phyloP scores from a whole-genome alignment of 2,329 filamentous ascomycete genomes.

The Colletotrichum coccodes region DNA sequence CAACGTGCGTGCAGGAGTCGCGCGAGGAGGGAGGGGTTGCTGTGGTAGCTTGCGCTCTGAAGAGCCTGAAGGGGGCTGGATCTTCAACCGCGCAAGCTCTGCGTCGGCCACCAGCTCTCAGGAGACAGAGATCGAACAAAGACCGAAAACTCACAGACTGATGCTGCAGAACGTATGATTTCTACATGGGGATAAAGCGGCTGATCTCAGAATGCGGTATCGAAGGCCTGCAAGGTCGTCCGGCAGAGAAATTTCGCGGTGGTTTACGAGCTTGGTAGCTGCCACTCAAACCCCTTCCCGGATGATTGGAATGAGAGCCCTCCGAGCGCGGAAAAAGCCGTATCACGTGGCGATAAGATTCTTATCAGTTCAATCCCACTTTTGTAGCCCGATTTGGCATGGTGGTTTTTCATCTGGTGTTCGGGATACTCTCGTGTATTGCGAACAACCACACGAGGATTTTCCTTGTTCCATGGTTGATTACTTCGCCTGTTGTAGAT shows the following conservation, averaged over 20 bases:
- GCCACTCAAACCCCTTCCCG: slow-evolving; percentile 28
- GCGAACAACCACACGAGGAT: background rate
- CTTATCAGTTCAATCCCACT: background rate
- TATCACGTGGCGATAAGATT: slow-evolving; percentile 24
- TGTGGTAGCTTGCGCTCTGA: slow-evolving; percentile 3
- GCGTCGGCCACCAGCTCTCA: slow-evolving; percentile 1
- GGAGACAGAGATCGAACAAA: background rate
- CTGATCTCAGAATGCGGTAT: background rate
- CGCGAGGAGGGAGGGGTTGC: background rate
- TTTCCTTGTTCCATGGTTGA: background rate
- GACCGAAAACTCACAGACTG: slow-evolving; percentile 27
- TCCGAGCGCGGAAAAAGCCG: slow-evolving; percentile 13
- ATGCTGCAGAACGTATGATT: background rate
- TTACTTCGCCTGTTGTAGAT: background rate
- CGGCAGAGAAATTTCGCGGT: slow-evolving; percentile 22
- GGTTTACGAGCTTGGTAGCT: slow-evolving; percentile 18
- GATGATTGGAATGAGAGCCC: slow-evolving; percentile 22
- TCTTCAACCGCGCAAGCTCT: slow-evolving; percentile 28
- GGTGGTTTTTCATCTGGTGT: background rate
- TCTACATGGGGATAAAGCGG: slow-evolving; percentile 26
- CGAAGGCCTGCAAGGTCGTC: slow-evolving; percentile 9
- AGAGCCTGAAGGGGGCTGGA: slow-evolving; percentile 25
- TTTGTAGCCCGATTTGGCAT: background rate
- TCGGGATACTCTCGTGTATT: background rate
- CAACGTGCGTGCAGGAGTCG: background rate